Evolutionary conservation across 345 rosid species (phyloP), one percentile per base, ranked within the genome.

Genomic region (Trapa incisa): DNA sequence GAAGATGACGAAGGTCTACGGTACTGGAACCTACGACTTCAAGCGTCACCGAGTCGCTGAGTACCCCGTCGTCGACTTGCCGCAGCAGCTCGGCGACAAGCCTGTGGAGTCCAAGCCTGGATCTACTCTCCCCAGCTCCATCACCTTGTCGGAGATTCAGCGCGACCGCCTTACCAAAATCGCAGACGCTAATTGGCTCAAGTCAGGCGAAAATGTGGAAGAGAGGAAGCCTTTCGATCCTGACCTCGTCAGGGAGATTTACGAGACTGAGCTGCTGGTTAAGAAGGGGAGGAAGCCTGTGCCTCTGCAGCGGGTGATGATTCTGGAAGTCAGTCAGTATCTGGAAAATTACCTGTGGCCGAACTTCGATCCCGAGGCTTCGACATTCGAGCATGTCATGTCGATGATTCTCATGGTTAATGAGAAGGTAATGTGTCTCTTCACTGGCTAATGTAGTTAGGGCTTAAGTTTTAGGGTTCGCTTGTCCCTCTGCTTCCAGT

Each of bases 21-120:
- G 99, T 66, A 94, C 97, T 12, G 99, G 97, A 67, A 83, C 89
- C 17, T 94, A 82, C 76, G 99, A 94, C 78, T 91, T 94, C 89
- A 94, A 86, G 89, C 97, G 99, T 80, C 99, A 89, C 78, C 88
- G 80, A 12, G 99, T 94, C 12, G 99, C 97, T 1, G 99, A 94
- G 87, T 94, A 94, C 74, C 99, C 97, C 36, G 74, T 85, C 45
- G 98, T 85, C 45, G 98, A 93, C 71, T 33, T 74, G n/a, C 72
- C 83, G 33, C 70, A 43, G 53, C 81, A 82, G 62, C 78, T 70
- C 7, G 79, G 74, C 12, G 87, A 83, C 52, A 80, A 82, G 66
- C 83, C 85, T 32, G 82, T 71, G n/a, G 87, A 88, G 62, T 65
- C 95, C 60, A 79, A 81, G 71, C 78, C 85, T 39, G 87, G 90